Percentiles rank a stretch among this genome's conserved stretches.
phyloP scores from a whole-genome alignment of 495 filamentous ascomycete genomes.

The Aspergillus olivimuriae region DNA sequence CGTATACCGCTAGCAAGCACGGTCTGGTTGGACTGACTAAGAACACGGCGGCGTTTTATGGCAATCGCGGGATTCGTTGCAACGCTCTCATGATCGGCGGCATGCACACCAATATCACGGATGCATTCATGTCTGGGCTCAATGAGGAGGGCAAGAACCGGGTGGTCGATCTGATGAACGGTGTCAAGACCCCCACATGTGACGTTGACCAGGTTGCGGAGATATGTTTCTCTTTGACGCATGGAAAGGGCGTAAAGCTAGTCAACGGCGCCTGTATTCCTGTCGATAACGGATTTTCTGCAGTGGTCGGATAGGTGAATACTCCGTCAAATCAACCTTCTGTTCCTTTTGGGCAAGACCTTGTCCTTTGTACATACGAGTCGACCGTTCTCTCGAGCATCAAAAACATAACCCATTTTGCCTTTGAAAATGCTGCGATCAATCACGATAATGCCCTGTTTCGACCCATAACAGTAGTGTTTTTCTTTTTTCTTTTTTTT shows the following conservation, averaged over 20 bases:
- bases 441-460: no score
- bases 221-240: constrained; percentile 22
- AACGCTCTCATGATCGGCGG: constrained; percentile 50
- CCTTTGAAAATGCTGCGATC: no score
- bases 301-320: constrained; percentile 23
- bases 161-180: constrained; percentile 21
- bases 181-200: constrained; percentile 17
- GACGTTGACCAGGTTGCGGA: constrained; percentile 37
- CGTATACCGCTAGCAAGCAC: constrained; percentile 41
- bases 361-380: no score
- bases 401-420: no score
- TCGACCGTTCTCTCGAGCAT: no score
- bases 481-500: no score
- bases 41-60: constrained; percentile 55
- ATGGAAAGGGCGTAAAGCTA: constrained; percentile 20
- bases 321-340: no score
- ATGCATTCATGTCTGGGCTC: constrained; percentile 39
- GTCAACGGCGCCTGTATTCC: constrained; percentile 31
- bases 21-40: constrained; percentile 53
- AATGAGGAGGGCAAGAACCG: constrained; percentile 39
- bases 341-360: no score
- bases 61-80: constrained; percentile 48
- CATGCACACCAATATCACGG: constrained; percentile 51
- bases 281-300: constrained; percentile 26
- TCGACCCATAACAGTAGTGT: no score